Base-by-base conservation (phyloP, 331 rosid genomes). In the Stylosanthes scabra region DNA sequence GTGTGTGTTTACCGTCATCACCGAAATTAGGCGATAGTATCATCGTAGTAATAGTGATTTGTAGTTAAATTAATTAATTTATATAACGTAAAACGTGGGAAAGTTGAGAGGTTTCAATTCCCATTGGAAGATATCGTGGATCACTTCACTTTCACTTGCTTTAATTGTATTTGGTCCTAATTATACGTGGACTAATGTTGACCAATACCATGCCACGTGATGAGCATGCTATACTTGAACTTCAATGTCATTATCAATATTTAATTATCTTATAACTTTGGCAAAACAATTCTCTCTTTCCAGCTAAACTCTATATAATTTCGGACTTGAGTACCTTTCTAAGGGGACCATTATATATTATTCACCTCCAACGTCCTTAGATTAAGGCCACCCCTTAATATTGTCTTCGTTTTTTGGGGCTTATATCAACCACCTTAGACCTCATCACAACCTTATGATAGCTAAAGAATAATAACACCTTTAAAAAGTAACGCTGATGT, bases 121-220 rank as follows among this genome's bases (percentile, higher is more conserved):
- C 65, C 65, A 79, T n/a, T 41, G 70, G 61, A 76, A 76, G 78
- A 63, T 8, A 7, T 44, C 80, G 68, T 78, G 70, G 78, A 66
- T 78, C 78, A 59, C 71, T 31, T 31, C 37, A 31, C 5, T 31
- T 74, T 60, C 74, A 61, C 68, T 60, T 82, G 70, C 54, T 54
- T 68, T 62, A 20, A 20, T 20, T 20, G 0, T 31, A 31, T 31
- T 31, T 31, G 83, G 79, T 50, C 60, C 66, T 29, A 70, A 61
- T 9, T 50, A 70, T 62, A 57, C 70, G 70, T 14, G 25, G 52
- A 75, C 3, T 20, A 20, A 59, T 40, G 63, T 78, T 69, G 86
- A 78, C 77, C 68, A 76, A 66, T 80, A 63, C 77, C 89, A 82
- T 62, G 89, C 77, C 89, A 82, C 58, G 89, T 86, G 90, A 58